phyloP scores from a whole-genome alignment of 2,329 filamentous ascomycete genomes.

The Stemphylium lycopersici region DNA sequence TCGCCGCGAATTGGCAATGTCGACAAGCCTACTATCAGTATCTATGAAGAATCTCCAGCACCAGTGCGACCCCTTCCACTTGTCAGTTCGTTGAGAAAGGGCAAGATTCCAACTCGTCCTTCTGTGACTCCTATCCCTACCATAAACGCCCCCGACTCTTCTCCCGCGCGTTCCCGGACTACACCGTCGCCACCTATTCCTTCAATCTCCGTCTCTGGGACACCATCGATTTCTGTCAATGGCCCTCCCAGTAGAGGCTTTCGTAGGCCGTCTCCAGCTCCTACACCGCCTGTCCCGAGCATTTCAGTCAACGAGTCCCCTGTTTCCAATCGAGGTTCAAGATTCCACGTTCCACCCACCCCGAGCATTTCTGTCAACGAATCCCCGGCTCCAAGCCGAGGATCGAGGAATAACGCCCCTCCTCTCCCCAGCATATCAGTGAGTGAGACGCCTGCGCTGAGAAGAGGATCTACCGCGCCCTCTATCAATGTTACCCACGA shows the following conservation, averaged over 20 bases:
- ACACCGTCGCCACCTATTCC: conserved; percentile 30
- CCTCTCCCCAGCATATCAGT: conserved; percentile 8
- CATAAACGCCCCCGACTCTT: conserved; percentile 59
- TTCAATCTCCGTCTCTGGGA: conserved; percentile 29
- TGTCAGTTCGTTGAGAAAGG: conserved; percentile 32
- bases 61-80: conserved; percentile 36
- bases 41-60: conserved; percentile 39
- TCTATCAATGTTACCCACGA: conserved; percentile 28
- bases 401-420: conserved; percentile 11
- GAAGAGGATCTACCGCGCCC: conserved; percentile 14
- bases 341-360: conserved; percentile 12
- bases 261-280: conserved; percentile 24
- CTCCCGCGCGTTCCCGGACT: conserved; percentile 32
- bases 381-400: conserved; percentile 17
- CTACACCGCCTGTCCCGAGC: conserved; percentile 29
- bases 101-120: conserved; percentile 34
- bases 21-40: conserved; percentile 29
- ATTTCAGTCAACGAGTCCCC: conserved; percentile 33
- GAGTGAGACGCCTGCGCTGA: conserved; percentile 23
- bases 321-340: conserved; percentile 20
- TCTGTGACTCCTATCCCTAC: conserved; percentile 42
- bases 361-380: conserved; percentile 40
- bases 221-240: conserved; percentile 34
- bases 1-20: conserved; percentile 25
- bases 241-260: conserved; percentile 18